A percentile compares a stretch with the other conserved stretches of the same genome.
phyloP scores from a whole-genome alignment of 306 rosid species.

The Rosa lucieae region DNA sequence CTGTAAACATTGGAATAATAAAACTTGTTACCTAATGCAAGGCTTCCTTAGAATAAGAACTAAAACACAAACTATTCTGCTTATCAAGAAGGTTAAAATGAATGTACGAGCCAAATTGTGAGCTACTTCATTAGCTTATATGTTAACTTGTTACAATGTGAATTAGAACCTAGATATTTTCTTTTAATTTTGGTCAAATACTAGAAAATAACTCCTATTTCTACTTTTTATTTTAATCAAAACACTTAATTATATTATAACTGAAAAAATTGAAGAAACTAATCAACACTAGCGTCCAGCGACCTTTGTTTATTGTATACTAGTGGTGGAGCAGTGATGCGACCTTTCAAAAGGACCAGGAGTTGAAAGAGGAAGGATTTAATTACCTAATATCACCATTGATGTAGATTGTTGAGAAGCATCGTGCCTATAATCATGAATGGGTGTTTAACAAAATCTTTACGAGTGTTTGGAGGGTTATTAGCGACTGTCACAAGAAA shows the following conservation, averaged over 20 bases:
- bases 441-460: background rate
- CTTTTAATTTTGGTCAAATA: background rate
- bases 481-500: background rate
- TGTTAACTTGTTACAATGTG: background rate
- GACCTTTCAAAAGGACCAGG: slow-evolving; percentile 15
- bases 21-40: too few relatives aligned
- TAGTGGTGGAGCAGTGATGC: slow-evolving; percentile 4
- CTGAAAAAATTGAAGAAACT: background rate
- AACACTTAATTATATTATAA: background rate
- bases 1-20: too few relatives aligned
- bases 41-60: too few relatives aligned
- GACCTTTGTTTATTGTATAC: background rate
- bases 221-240: too few relatives aligned
- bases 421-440: background rate
- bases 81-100: too few relatives aligned
- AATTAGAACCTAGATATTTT: background rate
- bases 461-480: background rate
- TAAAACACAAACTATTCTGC: too few relatives aligned
- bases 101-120: too few relatives aligned
- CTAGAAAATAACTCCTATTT: background rate
- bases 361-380: slow-evolving; percentile 2
- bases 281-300: background rate
- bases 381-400: background rate
- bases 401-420: slow-evolving; percentile 12
- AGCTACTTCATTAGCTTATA: too few relatives aligned